These are phyloP conservation scores for Fusarium continuum DNA, from an alignment of 2,329 filamentous ascomycete genomes.

Conservation along the genomic window DNA sequence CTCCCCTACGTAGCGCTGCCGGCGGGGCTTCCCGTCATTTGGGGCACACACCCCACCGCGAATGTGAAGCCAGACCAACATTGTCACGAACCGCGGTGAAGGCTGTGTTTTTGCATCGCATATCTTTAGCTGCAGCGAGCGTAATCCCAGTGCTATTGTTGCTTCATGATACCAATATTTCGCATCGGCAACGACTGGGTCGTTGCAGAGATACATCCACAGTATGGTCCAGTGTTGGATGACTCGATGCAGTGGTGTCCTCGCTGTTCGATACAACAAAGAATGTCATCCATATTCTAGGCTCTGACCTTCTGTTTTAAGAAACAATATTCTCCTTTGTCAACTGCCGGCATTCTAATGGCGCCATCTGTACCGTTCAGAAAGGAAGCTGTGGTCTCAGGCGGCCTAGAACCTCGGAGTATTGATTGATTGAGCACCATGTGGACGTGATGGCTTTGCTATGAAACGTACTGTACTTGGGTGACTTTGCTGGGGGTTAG, in stretches of 20 bases:
- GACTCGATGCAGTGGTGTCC: not conserved
- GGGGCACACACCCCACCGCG: conserved; percentile 32
- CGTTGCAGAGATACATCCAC: not conserved
- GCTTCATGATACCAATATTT: not conserved
- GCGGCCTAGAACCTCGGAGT: conserved; percentile 21
- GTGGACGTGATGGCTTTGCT: conserved; percentile 5
- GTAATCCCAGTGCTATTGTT: not conserved
- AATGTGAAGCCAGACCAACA: conserved; percentile 8
- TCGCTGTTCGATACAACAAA: not conserved
- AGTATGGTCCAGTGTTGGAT: not conserved
- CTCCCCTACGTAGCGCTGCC: conserved; percentile 23
- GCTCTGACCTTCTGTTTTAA: not conserved
- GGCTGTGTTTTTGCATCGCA: conserved; percentile 24
- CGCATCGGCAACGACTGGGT: not conserved
- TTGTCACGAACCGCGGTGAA: conserved; percentile 32
- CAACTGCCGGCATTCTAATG: conserved; percentile 33
- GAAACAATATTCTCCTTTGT: not conserved
- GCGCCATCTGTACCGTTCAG: conserved; percentile 7
- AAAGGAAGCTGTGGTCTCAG: conserved; percentile 14
- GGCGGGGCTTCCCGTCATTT: conserved; percentile 39
- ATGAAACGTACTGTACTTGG: conserved; percentile 1
- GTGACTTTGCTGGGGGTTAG: conserved; percentile 12
- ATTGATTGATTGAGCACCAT: conserved; percentile 12
- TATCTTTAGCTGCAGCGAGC: not conserved
- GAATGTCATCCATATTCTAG: not conserved